A percentile compares a stretch with the other conserved stretches of the same genome.
phyloP scores from a whole-genome alignment of 169 alveolate genomes.

The Amoebophrya sp. region DNA sequence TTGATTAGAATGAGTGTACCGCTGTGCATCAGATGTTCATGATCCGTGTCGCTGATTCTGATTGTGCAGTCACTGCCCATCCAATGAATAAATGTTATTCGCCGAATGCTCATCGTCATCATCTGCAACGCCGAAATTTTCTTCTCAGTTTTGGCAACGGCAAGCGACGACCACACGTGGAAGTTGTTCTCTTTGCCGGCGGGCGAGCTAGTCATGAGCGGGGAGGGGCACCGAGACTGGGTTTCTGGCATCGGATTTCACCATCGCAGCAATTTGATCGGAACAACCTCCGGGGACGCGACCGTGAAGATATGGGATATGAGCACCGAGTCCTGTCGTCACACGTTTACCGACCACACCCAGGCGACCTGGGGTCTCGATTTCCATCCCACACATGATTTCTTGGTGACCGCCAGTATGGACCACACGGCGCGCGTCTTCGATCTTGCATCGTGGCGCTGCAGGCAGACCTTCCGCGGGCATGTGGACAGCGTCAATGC shows the following conservation, averaged over 20 bases:
- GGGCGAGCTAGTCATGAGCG: conserved; percentile 82
- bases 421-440: conserved; percentile 79
- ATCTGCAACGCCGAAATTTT: too few species aligned
- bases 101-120: too few species aligned
- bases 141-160: conserved; percentile 80
- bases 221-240: conserved; percentile 84
- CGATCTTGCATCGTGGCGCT: conserved; percentile 69
- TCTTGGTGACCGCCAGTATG: conserved; percentile 54
- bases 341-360: conserved; percentile 80
- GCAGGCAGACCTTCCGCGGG: conserved; percentile 81
- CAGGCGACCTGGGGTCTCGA: conserved; percentile 58
- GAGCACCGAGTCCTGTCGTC: conserved; percentile 72
- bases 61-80: too few species aligned
- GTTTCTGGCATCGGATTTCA: conserved; percentile 79
- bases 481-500: conserved; percentile 85
- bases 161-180: conserved; percentile 90
- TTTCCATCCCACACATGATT: conserved; percentile 78
- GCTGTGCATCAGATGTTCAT: too few species aligned
- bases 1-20: too few species aligned
- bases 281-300: conserved; percentile 83
- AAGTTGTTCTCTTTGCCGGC: conserved; percentile 81
- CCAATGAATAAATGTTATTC: too few species aligned
- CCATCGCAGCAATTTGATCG: conserved; percentile 69
- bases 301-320: conserved; percentile 86
- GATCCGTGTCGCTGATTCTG: too few species aligned